Base-by-base conservation (phyloP, 106 monocot genomes). In the Acorus gramineus region DNA sequence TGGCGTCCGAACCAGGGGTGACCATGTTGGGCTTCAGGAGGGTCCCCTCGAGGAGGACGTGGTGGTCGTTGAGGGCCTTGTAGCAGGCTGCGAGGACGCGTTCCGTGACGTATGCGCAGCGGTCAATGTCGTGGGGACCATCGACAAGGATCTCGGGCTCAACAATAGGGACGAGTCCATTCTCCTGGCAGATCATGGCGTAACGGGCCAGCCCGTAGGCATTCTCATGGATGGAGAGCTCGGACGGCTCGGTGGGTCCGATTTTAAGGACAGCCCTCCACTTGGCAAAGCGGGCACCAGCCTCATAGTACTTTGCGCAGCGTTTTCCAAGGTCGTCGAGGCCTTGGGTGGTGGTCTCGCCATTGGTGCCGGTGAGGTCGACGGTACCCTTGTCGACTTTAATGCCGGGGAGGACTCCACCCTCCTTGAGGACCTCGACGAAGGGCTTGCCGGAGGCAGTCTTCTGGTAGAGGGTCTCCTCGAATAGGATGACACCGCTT, bases 381-480 rank as follows among this genome's bases (percentile, higher is more conserved):
- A 81, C 64, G 7, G 77, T 77, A 52, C 81, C 76, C 76, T 81
- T 81, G 77, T 81, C 81, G 0, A 81, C 81, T 65, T 77, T 81
- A 64, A 81, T 77, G 7, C 81, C 76, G 14, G 81, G 81, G 42
- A 81, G 81, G 49, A 77, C 76, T 7, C 81, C 76, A 7, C 81
- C 77, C 50, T 69, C 81, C 64, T 81, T 81, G 43, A 81, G 81
- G 60, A 81, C 81, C 5, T 73, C 60, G 4, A 81, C 81, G 5
- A 81, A 81, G 3, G 77, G 81, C 45, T 73, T 81, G 2, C 76
- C 81, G 56, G 50, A 59, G 9, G 71, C 76, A 46, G 76, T 76
- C 68, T 76, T 76, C 61, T 76, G 81, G 67, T 76, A 76, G 59
- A 81, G 76, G 64, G 71, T 76, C 46, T 81, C 76, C 68, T 81